phyloP scores from a whole-genome alignment of 1,284 basidiomycete genomes.

The Bjerkandera adusta region DNA sequence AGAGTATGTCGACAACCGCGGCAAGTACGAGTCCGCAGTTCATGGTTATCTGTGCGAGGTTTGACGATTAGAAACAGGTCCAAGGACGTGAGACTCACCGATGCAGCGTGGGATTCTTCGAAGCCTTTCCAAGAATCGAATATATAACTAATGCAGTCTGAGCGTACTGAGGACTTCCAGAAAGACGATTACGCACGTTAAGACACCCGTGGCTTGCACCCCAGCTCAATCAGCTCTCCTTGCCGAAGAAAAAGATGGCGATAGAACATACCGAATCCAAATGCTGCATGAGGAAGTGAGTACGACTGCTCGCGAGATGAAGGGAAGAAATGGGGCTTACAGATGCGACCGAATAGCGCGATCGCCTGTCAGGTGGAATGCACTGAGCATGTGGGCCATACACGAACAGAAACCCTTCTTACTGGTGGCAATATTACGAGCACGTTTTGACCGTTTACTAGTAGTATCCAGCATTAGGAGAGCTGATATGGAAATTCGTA shows the following conservation, averaged over 20 bases:
- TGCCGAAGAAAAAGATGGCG: too few species aligned
- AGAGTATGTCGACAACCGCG: constrained; percentile 3
- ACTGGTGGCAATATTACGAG: background rate
- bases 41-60: background rate
- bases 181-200: too few species aligned
- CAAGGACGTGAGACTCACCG: background rate
- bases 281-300: background rate
- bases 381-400: background rate
- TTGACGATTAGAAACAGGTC: background rate
- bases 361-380: background rate
- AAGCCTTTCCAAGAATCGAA: background rate
- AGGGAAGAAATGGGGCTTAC: background rate
- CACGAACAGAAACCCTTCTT: background rate
- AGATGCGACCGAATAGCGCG: background rate
- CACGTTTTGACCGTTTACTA: constrained; percentile 3
- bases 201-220: too few species aligned
- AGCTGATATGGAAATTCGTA: background rate
- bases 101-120: background rate
- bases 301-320: background rate
- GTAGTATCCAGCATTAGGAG: background rate
- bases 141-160: background rate
- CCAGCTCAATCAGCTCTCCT: too few species aligned
- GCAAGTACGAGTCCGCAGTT: constrained; percentile 4
- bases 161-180: too few species aligned
- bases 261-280: constrained; percentile 1